phyloP scores from a whole-genome alignment of 108 stramenopile genomes.

The Skeletonema costatum region DNA sequence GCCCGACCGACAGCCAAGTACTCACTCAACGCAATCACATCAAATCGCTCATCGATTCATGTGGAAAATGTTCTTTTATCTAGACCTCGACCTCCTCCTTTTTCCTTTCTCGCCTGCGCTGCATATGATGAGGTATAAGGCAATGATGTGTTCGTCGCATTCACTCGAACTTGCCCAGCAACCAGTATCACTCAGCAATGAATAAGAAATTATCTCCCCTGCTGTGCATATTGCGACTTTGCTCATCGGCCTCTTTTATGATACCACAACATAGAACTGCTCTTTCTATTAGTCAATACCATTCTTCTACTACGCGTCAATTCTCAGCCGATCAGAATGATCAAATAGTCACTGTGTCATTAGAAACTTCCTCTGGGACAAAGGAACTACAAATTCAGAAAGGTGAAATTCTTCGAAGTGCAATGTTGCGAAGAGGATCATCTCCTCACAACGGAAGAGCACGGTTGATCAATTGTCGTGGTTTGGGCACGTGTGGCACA shows the following conservation, averaged over 20 bases:
- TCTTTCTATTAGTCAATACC: not conserved
- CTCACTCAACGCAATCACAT: too few species aligned
- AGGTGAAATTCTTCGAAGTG: conserved; percentile 61
- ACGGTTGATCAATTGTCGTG: conserved; percentile 69
- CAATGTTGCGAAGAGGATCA: conserved; percentile 43
- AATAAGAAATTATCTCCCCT: not conserved
- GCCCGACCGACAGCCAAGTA: too few species aligned
- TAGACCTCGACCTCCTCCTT: too few species aligned
- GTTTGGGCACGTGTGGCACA: conserved; percentile 73
- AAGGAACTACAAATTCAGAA: conserved; percentile 31
- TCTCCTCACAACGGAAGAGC: conserved; percentile 67
- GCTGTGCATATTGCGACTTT: not conserved
- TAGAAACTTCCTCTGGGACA: conserved; percentile 28
- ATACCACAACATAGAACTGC: not conserved
- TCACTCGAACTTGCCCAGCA: too few species aligned
- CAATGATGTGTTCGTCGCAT: too few species aligned
- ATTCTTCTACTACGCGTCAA: not conserved
- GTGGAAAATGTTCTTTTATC: too few species aligned
- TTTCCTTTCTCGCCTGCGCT: too few species aligned
- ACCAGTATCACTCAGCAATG: too few species aligned
- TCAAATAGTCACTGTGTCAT: conserved; percentile 4
- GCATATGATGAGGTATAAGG: too few species aligned
- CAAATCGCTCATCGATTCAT: too few species aligned
- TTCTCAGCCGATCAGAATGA: not conserved
- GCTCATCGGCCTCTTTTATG: not conserved